A percentile compares a stretch with the other conserved stretches of the same genome.
Conservation (phyloP, 257 asterid species). For the Mentha longifolia region DNA sequence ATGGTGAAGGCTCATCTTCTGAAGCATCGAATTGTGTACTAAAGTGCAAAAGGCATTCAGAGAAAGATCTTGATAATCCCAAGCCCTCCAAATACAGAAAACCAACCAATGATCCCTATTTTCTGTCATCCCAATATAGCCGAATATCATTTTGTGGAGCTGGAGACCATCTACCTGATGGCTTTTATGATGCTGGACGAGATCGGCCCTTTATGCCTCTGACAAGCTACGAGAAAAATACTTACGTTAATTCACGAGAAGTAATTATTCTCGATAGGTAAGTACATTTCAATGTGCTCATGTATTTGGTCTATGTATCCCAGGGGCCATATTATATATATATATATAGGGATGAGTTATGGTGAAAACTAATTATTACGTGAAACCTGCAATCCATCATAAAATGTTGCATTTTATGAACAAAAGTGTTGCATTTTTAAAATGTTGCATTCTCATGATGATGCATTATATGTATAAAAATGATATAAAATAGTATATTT, state of each 20-base stretch:
- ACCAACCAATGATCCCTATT: constrained; percentile 66
- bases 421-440: no score
- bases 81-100: constrained; percentile 83
- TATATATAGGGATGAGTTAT: no score
- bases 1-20: constrained; percentile 52
- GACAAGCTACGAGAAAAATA: constrained; percentile 56
- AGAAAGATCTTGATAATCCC: constrained; percentile 77
- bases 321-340: neutral
- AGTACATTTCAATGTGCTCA: neutral
- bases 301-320: constrained; percentile 18
- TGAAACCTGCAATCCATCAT: no score
- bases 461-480: no score
- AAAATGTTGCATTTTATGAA: no score
- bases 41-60: constrained; percentile 86
- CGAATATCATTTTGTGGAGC: constrained; percentile 74
- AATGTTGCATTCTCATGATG: no score
- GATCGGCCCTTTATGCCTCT: constrained; percentile 89
- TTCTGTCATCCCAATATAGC: constrained; percentile 69
- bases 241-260: constrained; percentile 66
- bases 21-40: constrained; percentile 42
- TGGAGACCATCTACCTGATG: constrained; percentile 80
- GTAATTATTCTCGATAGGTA: constrained; percentile 90
- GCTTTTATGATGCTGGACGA: constrained; percentile 96
- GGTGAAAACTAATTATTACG: no score
- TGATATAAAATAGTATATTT: no score